Conservation (phyloP, 2,329 filamentous ascomycete species). For the Didymella arachidicola region DNA sequence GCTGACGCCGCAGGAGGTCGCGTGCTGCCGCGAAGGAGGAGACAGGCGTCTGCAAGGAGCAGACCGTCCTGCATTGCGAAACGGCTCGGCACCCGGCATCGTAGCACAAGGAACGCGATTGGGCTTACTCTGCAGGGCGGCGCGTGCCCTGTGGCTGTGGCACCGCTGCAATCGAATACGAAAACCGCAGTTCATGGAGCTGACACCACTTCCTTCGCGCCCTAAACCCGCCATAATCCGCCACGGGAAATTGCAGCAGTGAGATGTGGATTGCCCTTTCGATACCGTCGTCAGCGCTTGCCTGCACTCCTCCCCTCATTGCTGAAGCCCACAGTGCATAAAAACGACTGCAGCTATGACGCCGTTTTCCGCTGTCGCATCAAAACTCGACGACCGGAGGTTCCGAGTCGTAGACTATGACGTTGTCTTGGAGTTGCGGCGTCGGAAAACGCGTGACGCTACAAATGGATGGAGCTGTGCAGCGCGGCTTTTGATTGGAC, state of each 20-base stretch:
- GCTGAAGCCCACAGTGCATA: not conserved
- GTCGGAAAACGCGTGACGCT: slow-evolving; percentile 15
- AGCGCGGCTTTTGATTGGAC: slow-evolving; percentile 3
- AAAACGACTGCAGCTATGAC: not conserved
- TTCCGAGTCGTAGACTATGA: slow-evolving; percentile 14
- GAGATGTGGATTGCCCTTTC: slow-evolving; percentile 9
- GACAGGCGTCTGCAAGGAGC: slow-evolving; percentile 12
- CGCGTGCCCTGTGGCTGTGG: slow-evolving; percentile 14
- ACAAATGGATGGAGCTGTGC: slow-evolving; percentile 1
- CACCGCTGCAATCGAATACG: slow-evolving; percentile 10
- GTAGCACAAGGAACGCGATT: slow-evolving; percentile 13
- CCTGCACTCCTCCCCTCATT: not conserved
- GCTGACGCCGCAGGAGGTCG: not conserved
- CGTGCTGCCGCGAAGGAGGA: not conserved
- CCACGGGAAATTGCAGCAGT: slow-evolving; percentile 9
- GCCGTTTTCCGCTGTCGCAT: not conserved
- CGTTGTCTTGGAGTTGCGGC: slow-evolving; percentile 14
- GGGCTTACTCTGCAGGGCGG: slow-evolving; percentile 8
- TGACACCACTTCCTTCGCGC: slow-evolving; percentile 5
- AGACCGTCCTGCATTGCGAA: slow-evolving; percentile 18
- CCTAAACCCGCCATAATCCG: not conserved
- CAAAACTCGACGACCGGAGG: slow-evolving; percentile 1
- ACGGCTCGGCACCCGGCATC: slow-evolving; percentile 18
- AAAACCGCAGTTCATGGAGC: slow-evolving; percentile 10
- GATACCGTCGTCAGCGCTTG: not conserved